Conservation (phyloP, 2,329 filamentous ascomycete species). For the Trichophyton verrucosum region DNA sequence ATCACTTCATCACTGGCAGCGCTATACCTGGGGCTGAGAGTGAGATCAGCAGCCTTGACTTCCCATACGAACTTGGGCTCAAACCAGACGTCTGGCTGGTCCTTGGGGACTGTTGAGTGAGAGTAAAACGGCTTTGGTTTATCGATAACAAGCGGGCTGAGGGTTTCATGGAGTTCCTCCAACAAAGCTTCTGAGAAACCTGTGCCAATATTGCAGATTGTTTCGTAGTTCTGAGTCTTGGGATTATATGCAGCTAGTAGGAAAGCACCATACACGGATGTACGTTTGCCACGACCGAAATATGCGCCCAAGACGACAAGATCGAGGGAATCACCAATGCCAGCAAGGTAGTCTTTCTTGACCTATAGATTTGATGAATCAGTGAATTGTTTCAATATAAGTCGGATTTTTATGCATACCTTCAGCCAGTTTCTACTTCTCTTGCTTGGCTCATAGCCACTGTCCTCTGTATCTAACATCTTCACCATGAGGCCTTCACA, state of each 20-base stretch:
- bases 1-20: constrained; percentile 74
- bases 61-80: constrained; percentile 94
- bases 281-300: constrained; percentile 87
- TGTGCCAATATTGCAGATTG: constrained; percentile 95
- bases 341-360: constrained; percentile 94
- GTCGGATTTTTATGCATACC: constrained; percentile 32
- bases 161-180: constrained; percentile 66
- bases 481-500: constrained; percentile 99
- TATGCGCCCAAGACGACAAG: constrained; percentile 93
- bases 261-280: constrained; percentile 90
- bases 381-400: not conserved
- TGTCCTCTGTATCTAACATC: constrained; percentile 89
- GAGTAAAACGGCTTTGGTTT: constrained; percentile 87
- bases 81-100: constrained; percentile 98
- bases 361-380: constrained; percentile 42
- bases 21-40: constrained; percentile 81
- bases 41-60: constrained; percentile 91
- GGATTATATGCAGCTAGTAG: constrained; percentile 88
- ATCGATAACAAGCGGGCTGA: constrained; percentile 71
- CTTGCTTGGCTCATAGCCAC: constrained; percentile 90
- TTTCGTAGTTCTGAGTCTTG: constrained; percentile 70
- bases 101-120: constrained; percentile 70
- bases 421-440: constrained; percentile 98
- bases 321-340: constrained; percentile 89
- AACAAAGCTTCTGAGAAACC: constrained; percentile 91